Evolutionary conservation across 169 alveolate genomes (phyloP).

Genomic region (Eimeria maxima): DNA sequence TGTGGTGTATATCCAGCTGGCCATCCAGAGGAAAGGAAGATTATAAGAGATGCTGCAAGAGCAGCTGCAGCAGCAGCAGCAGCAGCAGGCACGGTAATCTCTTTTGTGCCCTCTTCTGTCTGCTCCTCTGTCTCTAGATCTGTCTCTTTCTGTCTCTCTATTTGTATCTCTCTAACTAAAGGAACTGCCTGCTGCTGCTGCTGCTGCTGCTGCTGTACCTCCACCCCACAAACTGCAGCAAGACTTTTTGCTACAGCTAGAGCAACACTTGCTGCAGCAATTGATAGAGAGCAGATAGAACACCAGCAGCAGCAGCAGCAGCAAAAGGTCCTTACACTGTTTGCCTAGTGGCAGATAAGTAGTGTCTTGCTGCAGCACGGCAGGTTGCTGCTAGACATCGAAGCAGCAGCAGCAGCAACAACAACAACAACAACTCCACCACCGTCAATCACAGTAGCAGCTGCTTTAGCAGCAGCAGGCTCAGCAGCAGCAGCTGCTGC

Average conservation of each 20-base stretch:
- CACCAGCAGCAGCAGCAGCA: background rate
- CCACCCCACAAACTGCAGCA: background rate
- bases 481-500: background rate
- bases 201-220: background rate
- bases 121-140: too few species aligned
- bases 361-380: background rate
- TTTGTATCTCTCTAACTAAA: background rate
- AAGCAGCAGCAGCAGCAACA: too few species aligned
- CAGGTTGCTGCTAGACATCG: too few species aligned
- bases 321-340: background rate
- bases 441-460: too few species aligned
- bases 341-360: background rate
- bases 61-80: conserved; percentile 19
- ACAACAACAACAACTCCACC: too few species aligned
- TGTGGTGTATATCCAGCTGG: too few species aligned
- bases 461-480: too few species aligned
- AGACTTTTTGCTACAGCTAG: background rate
- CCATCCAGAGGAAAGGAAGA: too few species aligned
- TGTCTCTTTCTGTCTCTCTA: background rate
- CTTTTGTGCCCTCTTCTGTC: background rate
- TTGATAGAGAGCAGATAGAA: background rate
- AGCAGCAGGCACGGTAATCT: background rate
- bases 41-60: background rate
- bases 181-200: background rate
- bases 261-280: background rate